These are phyloP conservation scores for Exidia glandulosa DNA, from an alignment of 768 basidiomycete species.

Conservation along the genomic window DNA sequence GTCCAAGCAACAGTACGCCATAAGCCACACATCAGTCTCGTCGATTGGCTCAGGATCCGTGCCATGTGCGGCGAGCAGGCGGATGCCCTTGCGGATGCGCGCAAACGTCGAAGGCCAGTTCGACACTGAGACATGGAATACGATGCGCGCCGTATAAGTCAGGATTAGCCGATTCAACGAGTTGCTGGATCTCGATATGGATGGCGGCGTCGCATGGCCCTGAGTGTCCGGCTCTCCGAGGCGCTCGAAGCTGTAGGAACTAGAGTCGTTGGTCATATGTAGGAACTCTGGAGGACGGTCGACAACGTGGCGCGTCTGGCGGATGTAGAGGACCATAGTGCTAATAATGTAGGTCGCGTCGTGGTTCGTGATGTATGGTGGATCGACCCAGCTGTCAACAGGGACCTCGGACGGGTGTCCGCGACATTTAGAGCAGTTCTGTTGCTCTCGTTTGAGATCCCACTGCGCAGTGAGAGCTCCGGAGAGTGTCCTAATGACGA, in stretches of 20 bases:
- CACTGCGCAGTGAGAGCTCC: conserved; percentile 72
- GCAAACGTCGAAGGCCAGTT: conserved; percentile 76
- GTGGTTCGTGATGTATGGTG: conserved; percentile 64
- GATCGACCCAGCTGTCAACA: conserved; percentile 42
- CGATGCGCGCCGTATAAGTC: conserved; percentile 64
- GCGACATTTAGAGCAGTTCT: conserved; percentile 21
- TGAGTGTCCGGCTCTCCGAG: too few species aligned
- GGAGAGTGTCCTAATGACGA: conserved; percentile 70
- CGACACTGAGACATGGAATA: conserved; percentile 77
- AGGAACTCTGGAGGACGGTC: conserved; percentile 45
- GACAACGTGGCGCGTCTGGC: conserved; percentile 53
- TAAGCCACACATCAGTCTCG: conserved; percentile 60
- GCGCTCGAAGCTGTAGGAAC: conserved; percentile 70
- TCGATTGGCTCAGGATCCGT: conserved; percentile 27
- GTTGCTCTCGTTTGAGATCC: conserved; percentile 35
- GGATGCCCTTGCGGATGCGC: conserved; percentile 60
- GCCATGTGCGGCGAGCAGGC: conserved; percentile 45
- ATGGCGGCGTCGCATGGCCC: conserved; percentile 54
- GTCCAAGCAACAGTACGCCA: conserved; percentile 71
- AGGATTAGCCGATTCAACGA: conserved; percentile 53
- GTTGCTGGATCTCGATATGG: conserved; percentile 40
- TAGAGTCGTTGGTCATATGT: conserved; percentile 47
- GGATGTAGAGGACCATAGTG: conserved; percentile 76
- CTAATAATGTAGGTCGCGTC: conserved; percentile 73
- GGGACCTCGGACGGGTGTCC: conserved; percentile 15